Evolutionary conservation across 202 grass and related monocot species (phyloP).

Genomic region (Schoenoplectus tabernaemontani): DNA sequence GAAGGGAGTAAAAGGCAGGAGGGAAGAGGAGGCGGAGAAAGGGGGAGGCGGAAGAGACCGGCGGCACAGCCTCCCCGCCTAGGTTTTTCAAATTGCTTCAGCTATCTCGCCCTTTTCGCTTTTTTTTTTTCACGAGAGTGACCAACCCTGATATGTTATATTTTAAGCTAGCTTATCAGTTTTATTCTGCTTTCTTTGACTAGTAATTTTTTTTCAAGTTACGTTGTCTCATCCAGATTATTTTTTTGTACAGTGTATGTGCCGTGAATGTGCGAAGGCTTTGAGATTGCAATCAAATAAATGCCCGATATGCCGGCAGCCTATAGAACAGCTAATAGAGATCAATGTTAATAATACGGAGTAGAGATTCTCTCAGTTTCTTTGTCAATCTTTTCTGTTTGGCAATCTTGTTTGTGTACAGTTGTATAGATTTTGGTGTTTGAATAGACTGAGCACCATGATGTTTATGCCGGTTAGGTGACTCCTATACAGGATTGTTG

Average conservation of each 20-base stretch:
- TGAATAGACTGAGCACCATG: neutral
- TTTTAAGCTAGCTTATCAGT: neutral
- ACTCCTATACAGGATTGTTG: neutral
- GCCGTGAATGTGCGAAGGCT: slow-evolving; percentile 85
- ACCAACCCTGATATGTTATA: neutral
- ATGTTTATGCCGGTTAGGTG: neutral
- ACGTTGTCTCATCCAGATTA: neutral
- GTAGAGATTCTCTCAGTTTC: slow-evolving; percentile 16
- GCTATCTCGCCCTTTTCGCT: too few relatives aligned
- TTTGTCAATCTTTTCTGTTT: neutral
- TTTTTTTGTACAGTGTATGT: slow-evolving; percentile 71
- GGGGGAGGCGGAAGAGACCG: too few relatives aligned
- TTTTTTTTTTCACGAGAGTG: too few relatives aligned
- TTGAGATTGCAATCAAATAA: slow-evolving; percentile 84
- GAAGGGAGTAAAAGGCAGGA: too few relatives aligned
- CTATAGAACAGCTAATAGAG: slow-evolving; percentile 79
- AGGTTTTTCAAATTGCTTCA: too few relatives aligned
- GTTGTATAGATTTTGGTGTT: slow-evolving; percentile 15
- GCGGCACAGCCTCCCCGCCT: too few relatives aligned
- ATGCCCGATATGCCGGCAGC: slow-evolving; percentile 94
- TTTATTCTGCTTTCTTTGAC: neutral
- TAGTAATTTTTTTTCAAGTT: neutral
- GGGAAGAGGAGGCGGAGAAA: too few relatives aligned
- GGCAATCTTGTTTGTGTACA: neutral
- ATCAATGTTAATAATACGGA: slow-evolving; percentile 52